Evolutionary conservation across 306 rosid species (phyloP), one percentile per base, ranked within the genome.

Genomic region (Morella rubra): DNA sequence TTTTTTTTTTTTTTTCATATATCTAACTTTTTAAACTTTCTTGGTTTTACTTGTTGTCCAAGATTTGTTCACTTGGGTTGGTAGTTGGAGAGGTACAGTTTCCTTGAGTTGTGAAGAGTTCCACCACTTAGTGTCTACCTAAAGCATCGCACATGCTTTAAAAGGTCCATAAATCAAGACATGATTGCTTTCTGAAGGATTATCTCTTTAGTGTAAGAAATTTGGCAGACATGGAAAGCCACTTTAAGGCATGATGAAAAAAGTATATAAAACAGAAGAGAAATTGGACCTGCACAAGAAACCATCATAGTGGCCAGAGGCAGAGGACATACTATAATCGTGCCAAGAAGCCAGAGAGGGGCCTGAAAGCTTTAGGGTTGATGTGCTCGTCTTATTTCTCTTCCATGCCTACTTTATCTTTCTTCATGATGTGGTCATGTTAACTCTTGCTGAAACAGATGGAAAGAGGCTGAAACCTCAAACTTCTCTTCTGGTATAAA

Each of bases 51-150:
- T 14, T 37, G 65, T 13, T 16, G 37, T 20, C 59, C 32, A 13
- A 68, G 69, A 54, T 59, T 76, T 18, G 45, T 20, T n/a, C 64
- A 45, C 75, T 46, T 55, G 50, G 50, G 71, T 40, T 40, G 71
- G 49, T 16, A 4, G 1, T 76, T 40, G 37, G 42, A 14, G 73
- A 77, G 78, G 53, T 55, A 55, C 12, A 5, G 37, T 7, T 7
- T 14, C 18, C 82, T 15, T 15, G 72, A 58, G 8, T 44, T 56
- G 56, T 42, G 69, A 72, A 77, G 73, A 68, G 51, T 62, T 67
- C 82, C 84, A 84, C 88, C 60, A 49, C 1, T 37, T 52, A 60
- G 3, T 86, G 88, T 84, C 87, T 49, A 71, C 81, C 69, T 44
- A 86, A 82, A 84, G 89, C 73, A 62, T 42, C 22, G 73, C 81